Percentiles rank a stretch among this genome's conserved stretches.
These are phyloP conservation scores for Penicillium sp. DNA, from an alignment of 2,329 filamentous ascomycete genomes.

Conservation along the genomic window DNA sequence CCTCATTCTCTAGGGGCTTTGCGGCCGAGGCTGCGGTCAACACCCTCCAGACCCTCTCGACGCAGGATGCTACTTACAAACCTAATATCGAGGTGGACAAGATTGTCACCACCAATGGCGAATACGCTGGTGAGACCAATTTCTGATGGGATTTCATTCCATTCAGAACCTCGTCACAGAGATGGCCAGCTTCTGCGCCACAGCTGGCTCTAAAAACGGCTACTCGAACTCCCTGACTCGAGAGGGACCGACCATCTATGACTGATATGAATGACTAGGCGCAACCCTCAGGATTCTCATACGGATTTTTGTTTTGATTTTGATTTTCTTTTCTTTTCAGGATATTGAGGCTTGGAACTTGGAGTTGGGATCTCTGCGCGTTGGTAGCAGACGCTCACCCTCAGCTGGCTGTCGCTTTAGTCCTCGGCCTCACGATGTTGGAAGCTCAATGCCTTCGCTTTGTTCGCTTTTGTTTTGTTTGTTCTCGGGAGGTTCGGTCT, in stretches of 20 bases:
- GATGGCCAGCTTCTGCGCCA: not conserved
- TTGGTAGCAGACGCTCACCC: not conserved
- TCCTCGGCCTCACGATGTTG: no score
- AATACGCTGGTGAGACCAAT: constrained; percentile 6
- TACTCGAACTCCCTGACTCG: not conserved
- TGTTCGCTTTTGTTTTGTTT: no score
- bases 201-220: constrained; percentile 8
- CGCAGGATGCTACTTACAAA: constrained; percentile 55
- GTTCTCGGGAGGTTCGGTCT: no score
- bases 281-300: not conserved
- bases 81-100: constrained; percentile 72
- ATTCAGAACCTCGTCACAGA: no score
- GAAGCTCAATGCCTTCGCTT: no score
- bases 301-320: no score
- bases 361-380: not conserved
- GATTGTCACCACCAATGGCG: constrained; percentile 49
- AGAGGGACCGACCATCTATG: not conserved
- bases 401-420: no score
- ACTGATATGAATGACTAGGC: not conserved
- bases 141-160: not conserved
- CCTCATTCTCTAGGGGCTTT: constrained; percentile 57
- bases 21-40: constrained; percentile 66
- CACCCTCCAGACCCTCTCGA: constrained; percentile 61
- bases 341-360: no score
- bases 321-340: no score